These are phyloP conservation scores for Volutella citrinella DNA, from an alignment of 2,329 filamentous ascomycete species.

Conservation along the genomic window DNA sequence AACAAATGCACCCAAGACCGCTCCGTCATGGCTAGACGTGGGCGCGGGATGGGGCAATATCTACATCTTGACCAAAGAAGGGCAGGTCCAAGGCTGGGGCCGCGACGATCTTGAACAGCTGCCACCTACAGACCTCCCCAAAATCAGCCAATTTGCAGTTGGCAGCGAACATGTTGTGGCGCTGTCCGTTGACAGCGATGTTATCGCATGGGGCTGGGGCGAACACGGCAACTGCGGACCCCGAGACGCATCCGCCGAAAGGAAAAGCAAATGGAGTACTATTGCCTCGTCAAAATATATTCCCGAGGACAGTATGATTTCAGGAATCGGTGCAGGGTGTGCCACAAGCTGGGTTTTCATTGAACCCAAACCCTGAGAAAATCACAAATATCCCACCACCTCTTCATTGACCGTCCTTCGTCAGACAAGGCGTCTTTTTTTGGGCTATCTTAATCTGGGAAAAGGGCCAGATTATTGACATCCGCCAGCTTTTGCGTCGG, in stretches of 20 bases:
- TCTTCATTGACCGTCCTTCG: too few species aligned
- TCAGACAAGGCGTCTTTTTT: too few species aligned
- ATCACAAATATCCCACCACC: too few species aligned
- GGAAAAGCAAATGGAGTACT: conserved; percentile 66
- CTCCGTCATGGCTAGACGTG: conserved; percentile 63
- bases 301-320: conserved; percentile 49
- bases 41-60: conserved; percentile 80
- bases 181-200: conserved; percentile 59
- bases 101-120: conserved; percentile 83
- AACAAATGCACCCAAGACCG: conserved; percentile 50
- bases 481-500: conserved; percentile 74
- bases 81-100: conserved; percentile 70
- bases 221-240: conserved; percentile 96
- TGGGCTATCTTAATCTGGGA: conserved; percentile 35
- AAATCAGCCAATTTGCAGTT: conserved; percentile 63
- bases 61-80: conserved; percentile 63
- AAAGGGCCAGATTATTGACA: conserved; percentile 48
- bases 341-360: conserved; percentile 76
- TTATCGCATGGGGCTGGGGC: conserved; percentile 92
- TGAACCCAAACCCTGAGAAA: too few species aligned
- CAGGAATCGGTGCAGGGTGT: conserved; percentile 75
- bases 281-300: conserved; percentile 59
- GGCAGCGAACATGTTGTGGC: conserved; percentile 91
- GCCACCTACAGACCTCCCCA: conserved; percentile 59
- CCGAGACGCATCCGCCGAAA: conserved; percentile 59